Evolutionary conservation across 306 rosid genomes (phyloP), one percentile per base, ranked within the genome.

Genomic region (Vicia villosa): DNA sequence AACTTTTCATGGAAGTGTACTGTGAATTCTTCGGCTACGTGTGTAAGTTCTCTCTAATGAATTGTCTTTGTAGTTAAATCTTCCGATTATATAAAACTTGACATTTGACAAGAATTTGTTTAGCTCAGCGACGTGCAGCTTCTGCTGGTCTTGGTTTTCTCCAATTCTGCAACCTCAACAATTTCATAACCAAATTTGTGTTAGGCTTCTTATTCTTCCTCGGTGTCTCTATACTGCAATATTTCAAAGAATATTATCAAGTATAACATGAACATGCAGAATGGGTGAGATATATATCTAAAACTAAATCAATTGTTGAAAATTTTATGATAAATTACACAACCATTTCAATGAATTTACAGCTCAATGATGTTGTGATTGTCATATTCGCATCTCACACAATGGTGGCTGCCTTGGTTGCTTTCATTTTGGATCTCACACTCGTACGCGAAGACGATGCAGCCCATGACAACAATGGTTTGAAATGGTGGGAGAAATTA

Each of bases 81-180:
- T 51, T 51, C n/a, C 22, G 8, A 10, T 17, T 36, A 14, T 15
- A 37, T 50, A 22, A 52, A 69, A 50, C 37, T 46, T 77, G 15
- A 20, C 8, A 52, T 52, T 21, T 52, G 59, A 52, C 32, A 20
- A 21, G 59, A 1, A 19, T 12, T 21, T 52, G 1, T 52, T 4
- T 21, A 15, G 46, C 41, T 72, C 38, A 52, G 40, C 3, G 5
- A 63, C 8, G 13, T 78, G 83, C 77, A 90, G 98, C 96, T 81
- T 85, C 98, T 71, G 86, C 88, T 1, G 93, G 91, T 7, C 89
- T 93, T 62, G 87, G 91, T 5, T 93, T 88, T 74, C 98, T 93
- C 62, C 96, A 90, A 30, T 93, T 90, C 73, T 86, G 96, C 49
- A 93, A 90, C 82, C 78, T 93, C 63, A 90, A 90, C 85, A 90